Evolutionary conservation across 768 basidiomycete species (phyloP).

Genomic region (Paxillus ammoniavirescens): DNA sequence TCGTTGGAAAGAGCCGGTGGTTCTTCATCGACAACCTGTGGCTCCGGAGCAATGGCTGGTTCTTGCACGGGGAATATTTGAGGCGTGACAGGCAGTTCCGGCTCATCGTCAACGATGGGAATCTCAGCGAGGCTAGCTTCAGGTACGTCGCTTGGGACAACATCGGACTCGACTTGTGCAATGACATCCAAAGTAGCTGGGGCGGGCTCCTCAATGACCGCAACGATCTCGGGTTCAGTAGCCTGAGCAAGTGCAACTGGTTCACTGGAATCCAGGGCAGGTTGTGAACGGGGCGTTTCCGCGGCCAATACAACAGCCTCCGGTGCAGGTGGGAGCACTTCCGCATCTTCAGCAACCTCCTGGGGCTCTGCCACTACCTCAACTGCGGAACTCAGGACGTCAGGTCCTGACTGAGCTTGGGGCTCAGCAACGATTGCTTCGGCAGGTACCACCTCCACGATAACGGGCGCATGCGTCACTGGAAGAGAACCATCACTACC

Average conservation of each 20-base stretch:
- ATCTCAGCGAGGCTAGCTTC: slow-evolving; percentile 1
- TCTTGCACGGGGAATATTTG: slow-evolving; percentile 1
- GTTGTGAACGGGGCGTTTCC: slow-evolving; percentile 27
- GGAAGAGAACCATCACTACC: background rate
- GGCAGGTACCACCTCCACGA: slow-evolving; percentile 6
- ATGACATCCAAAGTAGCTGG: background rate
- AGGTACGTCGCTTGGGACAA: background rate
- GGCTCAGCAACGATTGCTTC: background rate
- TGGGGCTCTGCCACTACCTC: background rate
- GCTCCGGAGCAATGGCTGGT: background rate
- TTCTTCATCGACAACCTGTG: background rate
- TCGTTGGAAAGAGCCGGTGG: background rate
- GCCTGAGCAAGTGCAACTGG: slow-evolving; percentile 20
- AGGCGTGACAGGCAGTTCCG: slow-evolving; percentile 3
- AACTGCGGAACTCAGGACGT: background rate
- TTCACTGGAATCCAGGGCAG: slow-evolving; percentile 31
- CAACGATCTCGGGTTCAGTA: background rate
- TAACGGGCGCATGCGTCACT: background rate
- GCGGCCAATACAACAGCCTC: slow-evolving; percentile 28
- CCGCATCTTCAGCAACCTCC: background rate
- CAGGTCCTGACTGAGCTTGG: background rate
- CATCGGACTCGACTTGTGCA: background rate
- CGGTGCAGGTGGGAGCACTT: slow-evolving; percentile 28
- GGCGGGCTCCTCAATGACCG: background rate
- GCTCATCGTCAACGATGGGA: slow-evolving; percentile 1